A percentile compares a stretch with the other conserved stretches of the same genome.
phyloP scores from a whole-genome alignment of 177 flowering plant genomes.

The Telopea speciosissima region DNA sequence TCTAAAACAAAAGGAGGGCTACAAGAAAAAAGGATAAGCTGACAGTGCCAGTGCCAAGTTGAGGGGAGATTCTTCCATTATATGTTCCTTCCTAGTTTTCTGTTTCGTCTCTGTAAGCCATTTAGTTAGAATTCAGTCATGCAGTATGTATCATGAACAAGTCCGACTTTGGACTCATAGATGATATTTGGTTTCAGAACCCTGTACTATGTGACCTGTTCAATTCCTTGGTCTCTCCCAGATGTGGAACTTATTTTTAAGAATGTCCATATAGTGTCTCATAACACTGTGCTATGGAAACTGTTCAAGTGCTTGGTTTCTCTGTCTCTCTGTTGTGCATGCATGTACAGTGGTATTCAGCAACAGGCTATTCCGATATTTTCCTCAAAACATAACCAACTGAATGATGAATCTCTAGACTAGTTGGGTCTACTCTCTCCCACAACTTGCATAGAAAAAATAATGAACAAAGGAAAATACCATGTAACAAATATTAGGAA shows the following conservation, averaged over 20 bases:
- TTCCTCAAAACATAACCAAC: too few relatives aligned
- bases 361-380: too few relatives aligned
- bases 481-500: background rate
- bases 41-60: background rate
- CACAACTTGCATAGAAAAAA: background rate
- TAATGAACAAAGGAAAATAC: background rate
- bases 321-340: too few relatives aligned
- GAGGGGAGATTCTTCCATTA: background rate
- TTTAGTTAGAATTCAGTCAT: too few relatives aligned
- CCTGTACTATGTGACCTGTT: background rate
- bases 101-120: background rate
- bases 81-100: background rate
- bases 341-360: too few relatives aligned
- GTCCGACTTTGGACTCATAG: background rate
- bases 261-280: background rate
- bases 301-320: too few relatives aligned
- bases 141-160: background rate
- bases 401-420: background rate
- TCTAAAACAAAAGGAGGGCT: background rate
- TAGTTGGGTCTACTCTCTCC: background rate
- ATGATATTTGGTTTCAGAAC: background rate
- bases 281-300: too few relatives aligned
- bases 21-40: background rate
- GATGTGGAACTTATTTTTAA: background rate
- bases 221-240: background rate